Evolutionary conservation across 495 filamentous ascomycete genomes (phyloP).

Genomic region (Gamarada debralockiae): DNA sequence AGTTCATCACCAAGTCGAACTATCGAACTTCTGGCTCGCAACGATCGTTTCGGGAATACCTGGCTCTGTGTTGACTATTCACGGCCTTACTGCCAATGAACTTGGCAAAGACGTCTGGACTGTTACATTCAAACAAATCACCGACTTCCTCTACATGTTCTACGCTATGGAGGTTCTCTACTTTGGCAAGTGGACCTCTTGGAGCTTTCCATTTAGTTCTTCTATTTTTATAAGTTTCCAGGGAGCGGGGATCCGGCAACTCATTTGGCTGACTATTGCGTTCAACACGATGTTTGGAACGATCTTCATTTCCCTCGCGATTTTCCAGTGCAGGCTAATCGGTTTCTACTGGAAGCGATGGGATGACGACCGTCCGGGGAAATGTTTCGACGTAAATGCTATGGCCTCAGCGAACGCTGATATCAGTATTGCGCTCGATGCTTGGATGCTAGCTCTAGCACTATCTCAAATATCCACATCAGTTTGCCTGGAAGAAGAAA

Average conservation of each 20-base stretch:
- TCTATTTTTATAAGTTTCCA: slow-evolving; percentile 36
- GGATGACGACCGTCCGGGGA: slow-evolving; percentile 33
- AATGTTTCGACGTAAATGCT: slow-evolving; percentile 42
- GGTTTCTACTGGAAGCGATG: slow-evolving; percentile 38
- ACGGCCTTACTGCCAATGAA: no score
- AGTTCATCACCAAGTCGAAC: no score
- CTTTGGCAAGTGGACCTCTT: slow-evolving; percentile 28
- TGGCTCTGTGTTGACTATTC: no score
- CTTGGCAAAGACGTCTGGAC: slow-evolving; percentile 33
- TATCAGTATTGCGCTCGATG: slow-evolving; percentile 50
- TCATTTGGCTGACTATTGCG: slow-evolving; percentile 30
- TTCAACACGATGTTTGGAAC: slow-evolving; percentile 37
- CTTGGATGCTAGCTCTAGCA: slow-evolving; percentile 48
- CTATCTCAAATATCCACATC: slow-evolving; percentile 40
- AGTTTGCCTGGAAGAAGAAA: slow-evolving; percentile 42
- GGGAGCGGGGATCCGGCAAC: slow-evolving; percentile 24
- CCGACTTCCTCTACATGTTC: slow-evolving; percentile 20
- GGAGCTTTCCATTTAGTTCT: slow-evolving; percentile 33
- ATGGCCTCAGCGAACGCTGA: slow-evolving; percentile 41
- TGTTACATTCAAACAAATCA: slow-evolving; percentile 23
- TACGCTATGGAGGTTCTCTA: slow-evolving; percentile 24
- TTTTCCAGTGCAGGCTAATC: slow-evolving; percentile 40
- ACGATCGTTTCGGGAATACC: no score
- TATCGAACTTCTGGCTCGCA: no score
- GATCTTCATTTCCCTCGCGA: slow-evolving; percentile 35